Conservation (phyloP, 495 filamentous ascomycete species). For the Lasiosphaeris hirsuta region DNA sequence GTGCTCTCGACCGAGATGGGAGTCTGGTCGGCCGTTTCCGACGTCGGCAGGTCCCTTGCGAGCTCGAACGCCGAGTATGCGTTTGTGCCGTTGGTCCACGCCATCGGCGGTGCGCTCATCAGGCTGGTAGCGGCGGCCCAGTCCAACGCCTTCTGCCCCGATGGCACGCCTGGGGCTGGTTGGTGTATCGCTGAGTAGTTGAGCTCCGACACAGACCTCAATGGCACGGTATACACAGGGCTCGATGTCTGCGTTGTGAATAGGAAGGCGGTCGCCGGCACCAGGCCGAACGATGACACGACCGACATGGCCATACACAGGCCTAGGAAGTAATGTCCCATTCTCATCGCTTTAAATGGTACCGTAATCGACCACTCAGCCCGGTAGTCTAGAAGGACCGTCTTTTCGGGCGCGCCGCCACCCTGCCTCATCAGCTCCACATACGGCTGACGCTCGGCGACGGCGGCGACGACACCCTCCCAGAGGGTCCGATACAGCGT, state of each 20-base stretch:
- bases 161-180: not conserved
- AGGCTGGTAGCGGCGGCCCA: not conserved
- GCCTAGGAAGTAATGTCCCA: not conserved
- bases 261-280: conserved; percentile 1
- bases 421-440: conserved; percentile 5
- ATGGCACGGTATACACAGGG: not conserved
- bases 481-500: conserved; percentile 5
- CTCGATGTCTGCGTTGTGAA: not conserved
- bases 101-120: not conserved
- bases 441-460: conserved; percentile 1
- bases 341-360: not conserved
- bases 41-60: not conserved
- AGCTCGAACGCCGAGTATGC: conserved; percentile 1
- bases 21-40: not conserved
- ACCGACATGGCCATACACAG: conserved; percentile 1
- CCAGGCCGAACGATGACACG: not conserved
- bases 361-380: not conserved
- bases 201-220: not conserved
- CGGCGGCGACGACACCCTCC: not conserved
- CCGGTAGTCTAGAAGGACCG: conserved; percentile 5
- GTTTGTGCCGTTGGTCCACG: conserved; percentile 1
- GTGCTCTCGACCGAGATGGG: conserved; percentile 1
- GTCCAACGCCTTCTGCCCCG: not conserved
- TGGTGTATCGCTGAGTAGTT: not conserved
- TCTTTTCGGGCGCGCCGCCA: conserved; percentile 2